Percentiles rank a stretch among this genome's conserved stretches.
These are phyloP conservation scores for Sporisorium reilianum DNA, from an alignment of 1,284 basidiomycete genomes.

Conservation along the genomic window DNA sequence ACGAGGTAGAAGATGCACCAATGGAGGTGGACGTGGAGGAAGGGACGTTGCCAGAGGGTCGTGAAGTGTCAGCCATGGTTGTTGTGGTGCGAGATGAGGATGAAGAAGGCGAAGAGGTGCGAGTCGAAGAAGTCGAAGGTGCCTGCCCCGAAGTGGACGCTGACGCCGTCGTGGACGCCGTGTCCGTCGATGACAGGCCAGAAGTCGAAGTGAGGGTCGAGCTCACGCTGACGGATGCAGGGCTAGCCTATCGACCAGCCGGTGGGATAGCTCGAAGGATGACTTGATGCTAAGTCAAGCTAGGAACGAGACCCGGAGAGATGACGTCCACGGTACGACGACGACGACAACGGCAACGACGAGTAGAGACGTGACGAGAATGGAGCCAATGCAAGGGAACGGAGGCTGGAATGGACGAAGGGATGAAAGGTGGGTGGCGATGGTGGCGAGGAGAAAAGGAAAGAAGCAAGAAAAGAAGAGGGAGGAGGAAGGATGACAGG, in stretches of 20 bases:
- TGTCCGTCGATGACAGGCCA: conserved; percentile 33
- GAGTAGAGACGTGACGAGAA: no score
- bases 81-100: conserved; percentile 7
- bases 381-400: neutral
- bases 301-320: neutral
- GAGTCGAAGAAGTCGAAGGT: conserved; percentile 16
- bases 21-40: conserved; percentile 15
- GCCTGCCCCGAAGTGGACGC: conserved; percentile 23
- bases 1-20: conserved; percentile 2
- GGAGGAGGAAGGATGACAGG: conserved; percentile 15
- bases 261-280: neutral
- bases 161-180: conserved; percentile 22
- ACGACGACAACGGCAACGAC: neutral
- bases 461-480: neutral
- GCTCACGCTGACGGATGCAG: conserved; percentile 27
- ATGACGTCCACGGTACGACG: neutral
- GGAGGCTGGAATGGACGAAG: neutral
- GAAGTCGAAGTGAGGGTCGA: conserved; percentile 23
- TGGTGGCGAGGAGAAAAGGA: neutral
- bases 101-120: conserved; percentile 7
- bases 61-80: conserved; percentile 44
- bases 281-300: neutral
- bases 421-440: neutral
- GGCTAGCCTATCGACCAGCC: conserved; percentile 27
- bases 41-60: conserved; percentile 10